Base-by-base conservation (phyloP, 2,329 filamentous ascomycete species). In the Hysterium pulicare region DNA sequence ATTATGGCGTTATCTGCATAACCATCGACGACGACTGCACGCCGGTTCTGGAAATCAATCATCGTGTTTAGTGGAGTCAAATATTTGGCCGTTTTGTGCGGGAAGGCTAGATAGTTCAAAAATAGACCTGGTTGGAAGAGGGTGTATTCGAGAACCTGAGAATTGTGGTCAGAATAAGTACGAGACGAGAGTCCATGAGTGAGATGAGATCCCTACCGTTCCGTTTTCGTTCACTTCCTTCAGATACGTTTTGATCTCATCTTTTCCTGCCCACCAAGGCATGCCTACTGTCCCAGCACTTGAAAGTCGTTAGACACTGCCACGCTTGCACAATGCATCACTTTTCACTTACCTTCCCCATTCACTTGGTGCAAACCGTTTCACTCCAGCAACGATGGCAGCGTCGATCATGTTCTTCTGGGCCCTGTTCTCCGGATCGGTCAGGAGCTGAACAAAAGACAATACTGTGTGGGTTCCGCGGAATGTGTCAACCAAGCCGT, bases 121-220 rank as follows among this genome's bases (percentile, higher is more conserved):
- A 79, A 77, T 0, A 77, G 41, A 0, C 77, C 77, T 0, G 72
- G 71, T 24, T 78, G 74, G 42, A 80, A 79, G 0, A 79, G 56
- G 0, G 60, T 70, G 52, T 81, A 81, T 48, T 81, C 76, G 16
- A 81, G 63, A 3, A 77, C 64, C 74, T 79, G 32, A 21, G 19
- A 13, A n/a, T 10, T 16, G 15, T 24, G 39, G 13, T 33, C 5
- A 34, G 32, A 10, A 15, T 3, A 3, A 10, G n/a, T n/a, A n/a
- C n/a, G n/a, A 34, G 17, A 15, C 33, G n/a, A 20, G n/a, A 15
- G 28, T 22, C 2, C 21, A 3, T 20, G n/a, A 17, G 19, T 19
- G 16, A 30, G 17, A 21, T 33, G 21, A 10, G 11, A 21, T 1
- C 31, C 51, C 47, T 40, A 72, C 75, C 46, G 71, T 71, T 19